Percentiles rank a stretch among this genome's conserved stretches.
Evolutionary conservation across 345 rosid genomes (phyloP).

Genomic region (Pistacia vera): DNA sequence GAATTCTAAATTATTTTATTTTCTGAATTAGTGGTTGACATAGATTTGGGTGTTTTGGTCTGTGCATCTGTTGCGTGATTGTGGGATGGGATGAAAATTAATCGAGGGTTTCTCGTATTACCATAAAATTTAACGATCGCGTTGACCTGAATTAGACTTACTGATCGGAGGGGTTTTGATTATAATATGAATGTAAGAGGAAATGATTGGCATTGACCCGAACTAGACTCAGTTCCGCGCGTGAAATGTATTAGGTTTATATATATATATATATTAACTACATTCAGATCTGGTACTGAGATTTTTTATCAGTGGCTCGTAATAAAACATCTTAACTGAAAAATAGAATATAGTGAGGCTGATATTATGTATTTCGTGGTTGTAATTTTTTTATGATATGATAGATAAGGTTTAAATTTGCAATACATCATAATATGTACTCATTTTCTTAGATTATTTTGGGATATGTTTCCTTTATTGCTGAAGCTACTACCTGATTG

Average conservation of each 20-base stretch:
- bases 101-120: background rate
- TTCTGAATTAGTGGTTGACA: background rate
- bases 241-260: background rate
- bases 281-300: background rate
- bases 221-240: too few species aligned
- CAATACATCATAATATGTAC: background rate
- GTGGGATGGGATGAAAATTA: background rate
- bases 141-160: constrained; percentile 2
- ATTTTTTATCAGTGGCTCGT: too few species aligned
- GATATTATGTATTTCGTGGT: background rate
- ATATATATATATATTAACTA: background rate
- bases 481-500: background rate
- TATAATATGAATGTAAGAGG: background rate
- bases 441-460: background rate
- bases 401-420: background rate
- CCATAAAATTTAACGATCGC: background rate
- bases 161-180: background rate
- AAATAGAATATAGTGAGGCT: background rate
- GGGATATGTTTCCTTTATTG: background rate
- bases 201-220: background rate
- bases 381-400: background rate
- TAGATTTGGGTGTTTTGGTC: background rate
- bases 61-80: background rate
- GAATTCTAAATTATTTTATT: background rate
- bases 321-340: background rate